Percentiles rank a stretch among this genome's conserved stretches.
Conservation (phyloP, 768 basidiomycete genomes). For the Naganishia kalamii region DNA sequence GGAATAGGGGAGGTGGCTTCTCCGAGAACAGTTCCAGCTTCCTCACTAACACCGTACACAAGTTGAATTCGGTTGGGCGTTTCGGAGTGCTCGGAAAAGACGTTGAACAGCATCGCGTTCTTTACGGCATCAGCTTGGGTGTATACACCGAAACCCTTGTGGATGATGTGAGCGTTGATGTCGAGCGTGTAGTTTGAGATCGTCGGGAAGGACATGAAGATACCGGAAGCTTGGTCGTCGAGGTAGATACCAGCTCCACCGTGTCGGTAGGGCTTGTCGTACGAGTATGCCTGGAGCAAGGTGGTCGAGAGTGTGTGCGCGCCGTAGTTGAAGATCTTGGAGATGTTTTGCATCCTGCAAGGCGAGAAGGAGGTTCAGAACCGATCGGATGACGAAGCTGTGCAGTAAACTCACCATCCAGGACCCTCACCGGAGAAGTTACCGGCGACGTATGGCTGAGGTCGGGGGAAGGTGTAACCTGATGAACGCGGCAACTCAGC, state of each 20-base stretch:
- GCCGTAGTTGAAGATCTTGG: slow-evolving; percentile 6
- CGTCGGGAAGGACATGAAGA: background rate
- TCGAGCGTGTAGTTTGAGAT: slow-evolving; percentile 5
- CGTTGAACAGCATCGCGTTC: slow-evolving; percentile 3
- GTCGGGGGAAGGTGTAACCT: background rate
- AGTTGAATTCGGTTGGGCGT: slow-evolving; percentile 1
- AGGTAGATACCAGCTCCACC: background rate
- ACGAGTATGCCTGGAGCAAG: background rate
- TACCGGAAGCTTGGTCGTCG: slow-evolving; percentile 1
- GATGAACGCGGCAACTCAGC: background rate
- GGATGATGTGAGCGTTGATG: slow-evolving; percentile 2
- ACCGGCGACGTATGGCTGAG: background rate
- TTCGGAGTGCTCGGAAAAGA: background rate
- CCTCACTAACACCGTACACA: background rate
- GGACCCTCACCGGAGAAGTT: background rate
- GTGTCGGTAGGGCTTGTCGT: background rate
- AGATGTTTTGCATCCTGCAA: slow-evolving; percentile 1
- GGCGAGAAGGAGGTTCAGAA: background rate
- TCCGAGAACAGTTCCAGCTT: background rate
- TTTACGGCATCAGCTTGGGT: slow-evolving; percentile 4
- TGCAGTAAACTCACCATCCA: background rate
- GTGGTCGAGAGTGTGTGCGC: background rate
- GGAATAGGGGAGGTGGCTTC: background rate
- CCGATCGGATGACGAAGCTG: background rate
- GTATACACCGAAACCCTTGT: slow-evolving; percentile 2